phyloP scores from a whole-genome alignment of 768 basidiomycete genomes.

The Rhodosporidiobolus sp. region DNA sequence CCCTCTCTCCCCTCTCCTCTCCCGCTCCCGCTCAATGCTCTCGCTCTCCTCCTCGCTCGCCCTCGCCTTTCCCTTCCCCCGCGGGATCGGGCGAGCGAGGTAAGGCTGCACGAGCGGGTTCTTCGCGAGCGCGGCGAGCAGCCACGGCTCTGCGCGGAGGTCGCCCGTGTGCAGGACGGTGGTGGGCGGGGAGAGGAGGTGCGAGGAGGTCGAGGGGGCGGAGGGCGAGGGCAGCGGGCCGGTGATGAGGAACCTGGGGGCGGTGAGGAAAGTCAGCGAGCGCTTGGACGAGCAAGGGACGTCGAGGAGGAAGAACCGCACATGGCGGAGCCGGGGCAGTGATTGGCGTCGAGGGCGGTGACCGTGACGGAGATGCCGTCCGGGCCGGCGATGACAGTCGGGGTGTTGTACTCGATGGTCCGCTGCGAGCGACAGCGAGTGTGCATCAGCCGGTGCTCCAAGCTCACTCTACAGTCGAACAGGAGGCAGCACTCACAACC shows the following conservation, averaged over 20 bases:
- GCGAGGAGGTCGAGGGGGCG: constrained; percentile 24
- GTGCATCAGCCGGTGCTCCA: too few species aligned
- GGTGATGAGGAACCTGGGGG: constrained; percentile 55
- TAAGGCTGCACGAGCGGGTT: constrained; percentile 74
- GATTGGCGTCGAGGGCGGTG: constrained; percentile 84
- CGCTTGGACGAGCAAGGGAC: background rate
- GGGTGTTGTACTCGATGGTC: constrained; percentile 61
- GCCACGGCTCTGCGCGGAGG: constrained; percentile 79
- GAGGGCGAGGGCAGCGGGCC: constrained; percentile 49
- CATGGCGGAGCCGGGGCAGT: constrained; percentile 94
- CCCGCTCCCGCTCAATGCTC: background rate
- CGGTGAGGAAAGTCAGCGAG: background rate
- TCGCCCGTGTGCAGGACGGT: constrained; percentile 90
- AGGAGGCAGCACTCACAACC: constrained; percentile 10
- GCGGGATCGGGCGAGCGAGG: too few species aligned
- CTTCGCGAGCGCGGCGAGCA: constrained; percentile 63
- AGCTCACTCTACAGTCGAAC: too few species aligned
- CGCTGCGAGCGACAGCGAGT: too few species aligned
- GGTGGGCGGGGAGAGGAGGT: constrained; percentile 66
- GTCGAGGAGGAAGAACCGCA: constrained; percentile 49
- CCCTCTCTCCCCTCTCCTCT: background rate
- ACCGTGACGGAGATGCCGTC: constrained; percentile 62
- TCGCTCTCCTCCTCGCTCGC: background rate
- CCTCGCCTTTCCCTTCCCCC: constrained; percentile 41
- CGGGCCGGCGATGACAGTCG: constrained; percentile 58